These are phyloP conservation scores for Ceratocystis smalleyi DNA, from an alignment of 2,329 filamentous ascomycete genomes.

Conservation along the genomic window DNA sequence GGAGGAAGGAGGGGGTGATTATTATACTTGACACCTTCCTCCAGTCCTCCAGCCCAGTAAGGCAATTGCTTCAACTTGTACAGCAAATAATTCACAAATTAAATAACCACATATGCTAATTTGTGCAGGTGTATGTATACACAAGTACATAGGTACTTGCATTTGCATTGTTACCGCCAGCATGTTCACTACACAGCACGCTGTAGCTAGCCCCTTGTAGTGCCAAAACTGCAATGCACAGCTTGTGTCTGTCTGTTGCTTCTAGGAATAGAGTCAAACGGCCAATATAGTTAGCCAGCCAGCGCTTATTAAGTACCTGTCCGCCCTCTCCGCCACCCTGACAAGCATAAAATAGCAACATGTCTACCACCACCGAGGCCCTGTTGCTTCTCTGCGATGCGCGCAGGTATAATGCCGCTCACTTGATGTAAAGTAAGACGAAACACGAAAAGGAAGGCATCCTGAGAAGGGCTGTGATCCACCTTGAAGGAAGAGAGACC, in stretches of 20 bases:
- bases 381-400: neutral
- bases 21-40: conserved; percentile 1
- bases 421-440: neutral
- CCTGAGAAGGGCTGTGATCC: neutral
- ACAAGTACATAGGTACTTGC: neutral
- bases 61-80: no score
- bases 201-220: neutral
- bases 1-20: neutral
- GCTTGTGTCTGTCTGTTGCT: neutral
- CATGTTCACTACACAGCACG: neutral
- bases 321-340: neutral
- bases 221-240: neutral
- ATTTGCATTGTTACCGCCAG: no score
- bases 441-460: neutral
- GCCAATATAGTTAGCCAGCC: neutral
- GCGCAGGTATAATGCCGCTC: neutral
- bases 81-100: no score
- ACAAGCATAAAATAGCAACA: neutral
- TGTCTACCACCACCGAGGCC: neutral
- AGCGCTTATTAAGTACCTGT: neutral
- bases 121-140: neutral
- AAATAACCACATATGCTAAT: neutral
- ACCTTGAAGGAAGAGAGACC: neutral
- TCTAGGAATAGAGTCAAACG: neutral
- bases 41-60: no score